Conservation (phyloP, 257 asterid species). For the Coffea canephora region DNA sequence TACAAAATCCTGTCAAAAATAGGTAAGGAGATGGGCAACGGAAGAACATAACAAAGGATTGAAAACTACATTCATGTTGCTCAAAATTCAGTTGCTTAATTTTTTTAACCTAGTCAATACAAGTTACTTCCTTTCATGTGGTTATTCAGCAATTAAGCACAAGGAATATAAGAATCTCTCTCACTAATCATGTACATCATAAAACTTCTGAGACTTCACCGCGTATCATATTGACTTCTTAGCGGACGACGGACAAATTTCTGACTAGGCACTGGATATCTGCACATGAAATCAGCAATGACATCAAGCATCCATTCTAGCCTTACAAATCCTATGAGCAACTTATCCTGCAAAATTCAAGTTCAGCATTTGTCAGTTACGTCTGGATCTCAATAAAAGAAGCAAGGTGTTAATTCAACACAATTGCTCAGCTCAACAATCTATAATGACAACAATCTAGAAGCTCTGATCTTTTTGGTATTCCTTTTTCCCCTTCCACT, state of each 20-base stretch:
- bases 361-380: neutral
- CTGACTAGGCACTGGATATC: slow-evolving; percentile 3
- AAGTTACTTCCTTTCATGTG: neutral
- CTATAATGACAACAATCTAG: neutral
- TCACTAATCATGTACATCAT: neutral
- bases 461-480: neutral
- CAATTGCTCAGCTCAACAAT: neutral
- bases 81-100: neutral
- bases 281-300: neutral
- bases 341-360: slow-evolving; percentile 14
- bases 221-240: neutral
- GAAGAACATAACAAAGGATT: too few relatives aligned
- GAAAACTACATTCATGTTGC: neutral
- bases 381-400: neutral
- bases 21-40: neutral
- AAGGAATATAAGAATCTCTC: slow-evolving; percentile 3
- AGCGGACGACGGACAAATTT: neutral
- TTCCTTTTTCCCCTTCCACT: neutral
- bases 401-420: neutral
- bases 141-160: neutral
- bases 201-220: neutral
- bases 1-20: neutral
- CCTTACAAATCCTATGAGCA: neutral
- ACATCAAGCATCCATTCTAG: neutral
- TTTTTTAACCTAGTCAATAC: neutral